Base-by-base conservation (phyloP, 176 grass and related monocot genomes). In the Tillandsia fasciculata region DNA sequence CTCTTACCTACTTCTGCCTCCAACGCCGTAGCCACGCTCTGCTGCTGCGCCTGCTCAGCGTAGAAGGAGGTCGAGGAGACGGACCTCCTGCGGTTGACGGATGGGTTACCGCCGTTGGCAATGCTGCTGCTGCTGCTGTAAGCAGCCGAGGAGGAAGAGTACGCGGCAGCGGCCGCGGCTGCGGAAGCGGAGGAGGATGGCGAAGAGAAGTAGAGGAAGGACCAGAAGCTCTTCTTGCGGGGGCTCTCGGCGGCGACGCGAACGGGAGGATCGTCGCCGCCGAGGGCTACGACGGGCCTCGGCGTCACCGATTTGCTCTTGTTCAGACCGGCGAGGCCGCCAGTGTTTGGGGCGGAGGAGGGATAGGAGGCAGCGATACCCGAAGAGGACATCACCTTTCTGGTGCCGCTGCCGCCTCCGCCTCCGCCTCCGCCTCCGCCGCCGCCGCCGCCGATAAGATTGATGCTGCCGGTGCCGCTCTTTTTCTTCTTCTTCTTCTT, bases 141-240 rank as follows among this genome's bases (percentile, higher is more conserved):
- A 8, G 81, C 61, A 1, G 49, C 65, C 69, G 47, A 81, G 76
- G 51, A 80, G 70, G 83, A 48, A 68, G 58, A 24, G 33, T 42
- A 7, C 5, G 33, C 7, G 33, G 33, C 33, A 6, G 33, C 33
- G 33, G 33, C 33, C 7, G 24, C 24, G 24, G 24, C 24, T 24
- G 24, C 24, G 2, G 66, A 13, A 10, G 61, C 67, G 3, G 72
- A 68, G 10, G 88, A 88, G 50, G 80, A 83, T 0, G 85, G 64
- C 3, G 85, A 77, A 0, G 86, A 75, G 49, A 87, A 78, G 82
- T 93, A 87, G 72, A 99, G 82, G 82, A 99, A 94, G 13, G 95
- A 99, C 95, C 95, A 99, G 22, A 99, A 99, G 80, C 95, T 90
- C 87, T 99, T 99, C 84, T 99, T 99, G 26, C 87, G 69, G 10